Evolutionary conservation across 1,284 basidiomycete genomes (phyloP).

Genomic region (Paramarasmius palmivorus): DNA sequence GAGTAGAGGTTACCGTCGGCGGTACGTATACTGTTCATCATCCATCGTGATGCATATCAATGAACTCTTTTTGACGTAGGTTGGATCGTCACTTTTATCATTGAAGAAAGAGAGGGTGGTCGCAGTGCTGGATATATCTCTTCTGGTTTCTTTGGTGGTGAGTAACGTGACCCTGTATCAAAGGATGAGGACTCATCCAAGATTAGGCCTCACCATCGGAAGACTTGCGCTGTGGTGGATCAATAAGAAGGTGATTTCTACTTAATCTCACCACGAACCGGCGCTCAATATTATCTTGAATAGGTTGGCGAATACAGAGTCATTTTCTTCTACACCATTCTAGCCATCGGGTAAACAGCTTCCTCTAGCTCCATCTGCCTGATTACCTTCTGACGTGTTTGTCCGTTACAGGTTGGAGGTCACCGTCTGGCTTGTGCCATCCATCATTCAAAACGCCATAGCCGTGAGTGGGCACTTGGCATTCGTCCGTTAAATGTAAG

Average conservation of each 20-base stretch:
- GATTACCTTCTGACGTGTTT: neutral
- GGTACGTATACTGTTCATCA: neutral
- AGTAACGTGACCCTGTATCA: neutral
- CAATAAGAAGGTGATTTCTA: constrained; percentile 39
- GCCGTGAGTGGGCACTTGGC: constrained; percentile 22
- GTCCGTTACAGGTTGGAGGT: constrained; percentile 43
- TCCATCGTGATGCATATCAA: neutral
- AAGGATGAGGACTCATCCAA: neutral
- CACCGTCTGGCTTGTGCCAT: constrained; percentile 54
- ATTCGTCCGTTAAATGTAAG: no score
- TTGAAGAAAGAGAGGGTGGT: constrained; percentile 29
- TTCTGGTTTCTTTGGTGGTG: constrained; percentile 31
- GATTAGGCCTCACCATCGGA: constrained; percentile 38
- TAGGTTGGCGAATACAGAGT: constrained; percentile 44
- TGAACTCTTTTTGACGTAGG: constrained; percentile 15
- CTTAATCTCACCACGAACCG: neutral
- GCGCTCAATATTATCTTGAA: neutral
- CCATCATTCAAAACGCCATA: constrained; percentile 49
- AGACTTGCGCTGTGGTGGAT: constrained; percentile 45
- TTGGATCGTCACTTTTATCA: constrained; percentile 36
- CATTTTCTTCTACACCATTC: constrained; percentile 37
- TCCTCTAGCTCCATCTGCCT: neutral
- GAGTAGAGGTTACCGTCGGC: constrained; percentile 32
- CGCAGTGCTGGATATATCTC: constrained; percentile 30
- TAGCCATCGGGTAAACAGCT: constrained; percentile 40